Percentiles rank a stretch among this genome's conserved stretches.
Evolutionary conservation across 2,329 filamentous ascomycete species (phyloP).

Genomic region (Phialemoniopsis sp.): DNA sequence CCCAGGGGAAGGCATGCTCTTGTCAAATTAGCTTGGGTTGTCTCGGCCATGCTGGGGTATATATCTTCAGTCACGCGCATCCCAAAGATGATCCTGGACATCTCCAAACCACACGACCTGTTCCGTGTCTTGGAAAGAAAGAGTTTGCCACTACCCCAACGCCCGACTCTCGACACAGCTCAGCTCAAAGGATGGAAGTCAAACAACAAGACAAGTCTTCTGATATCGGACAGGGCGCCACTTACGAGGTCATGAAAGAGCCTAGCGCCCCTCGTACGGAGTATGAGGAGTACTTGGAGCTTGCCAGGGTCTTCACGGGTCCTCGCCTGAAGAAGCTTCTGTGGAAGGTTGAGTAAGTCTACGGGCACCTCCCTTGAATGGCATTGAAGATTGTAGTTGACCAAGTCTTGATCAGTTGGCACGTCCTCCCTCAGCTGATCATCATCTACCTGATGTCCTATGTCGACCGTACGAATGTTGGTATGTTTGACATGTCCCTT

Average conservation of each 20-base stretch:
- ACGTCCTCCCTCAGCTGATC: slow-evolving; percentile 1
- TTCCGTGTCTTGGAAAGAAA: too few species aligned
- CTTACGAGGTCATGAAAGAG: neutral
- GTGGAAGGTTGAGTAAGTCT: slow-evolving; percentile 1
- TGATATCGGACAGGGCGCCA: neutral
- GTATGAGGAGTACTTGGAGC: slow-evolving; percentile 1
- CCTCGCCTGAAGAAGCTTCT: slow-evolving; percentile 1
- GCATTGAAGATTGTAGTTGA: neutral
- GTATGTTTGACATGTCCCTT: neutral
- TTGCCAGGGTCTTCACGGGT: neutral
- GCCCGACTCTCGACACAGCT: too few species aligned
- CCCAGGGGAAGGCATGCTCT: too few species aligned
- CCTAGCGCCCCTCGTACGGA: neutral
- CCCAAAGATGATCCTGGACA: too few species aligned
- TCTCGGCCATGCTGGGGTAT: too few species aligned
- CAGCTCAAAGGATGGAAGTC: neutral
- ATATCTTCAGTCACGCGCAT: too few species aligned
- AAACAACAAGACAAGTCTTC: neutral
- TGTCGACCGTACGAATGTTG: slow-evolving; percentile 1
- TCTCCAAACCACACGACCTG: too few species aligned
- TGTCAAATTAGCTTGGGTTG: too few species aligned
- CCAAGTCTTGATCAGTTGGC: neutral
- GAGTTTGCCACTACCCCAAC: too few species aligned
- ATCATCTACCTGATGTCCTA: slow-evolving; percentile 1
- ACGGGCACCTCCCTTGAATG: neutral